These are phyloP conservation scores for Neofusicoccum kwambonambiense DNA, from an alignment of 2,329 filamentous ascomycete species.

Conservation along the genomic window DNA sequence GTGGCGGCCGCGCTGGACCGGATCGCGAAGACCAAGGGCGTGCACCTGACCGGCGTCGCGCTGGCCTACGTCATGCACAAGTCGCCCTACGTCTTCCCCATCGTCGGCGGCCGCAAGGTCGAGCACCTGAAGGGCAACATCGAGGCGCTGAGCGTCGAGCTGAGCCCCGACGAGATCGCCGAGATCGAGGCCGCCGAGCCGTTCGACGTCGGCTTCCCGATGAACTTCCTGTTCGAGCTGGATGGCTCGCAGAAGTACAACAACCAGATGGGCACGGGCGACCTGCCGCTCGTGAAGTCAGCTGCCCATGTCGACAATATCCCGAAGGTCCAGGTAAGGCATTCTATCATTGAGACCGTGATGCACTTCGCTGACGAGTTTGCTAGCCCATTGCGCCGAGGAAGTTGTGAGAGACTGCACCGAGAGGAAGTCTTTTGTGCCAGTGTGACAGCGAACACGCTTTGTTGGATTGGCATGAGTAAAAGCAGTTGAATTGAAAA, in stretches of 20 bases:
- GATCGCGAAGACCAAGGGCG: slow-evolving; percentile 50
- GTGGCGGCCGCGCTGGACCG: slow-evolving; percentile 60
- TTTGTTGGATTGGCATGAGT: no score
- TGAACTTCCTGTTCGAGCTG: slow-evolving; percentile 51
- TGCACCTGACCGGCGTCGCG: slow-evolving; percentile 59
- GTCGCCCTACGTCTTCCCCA: slow-evolving; percentile 69
- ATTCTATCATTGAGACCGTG: not conserved
- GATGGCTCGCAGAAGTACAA: slow-evolving; percentile 27
- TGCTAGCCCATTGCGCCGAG: slow-evolving; percentile 3
- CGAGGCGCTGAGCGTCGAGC: slow-evolving; percentile 60
- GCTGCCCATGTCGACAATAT: slow-evolving; percentile 30
- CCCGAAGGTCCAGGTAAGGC: not conserved
- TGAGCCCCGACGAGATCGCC: slow-evolving; percentile 62
- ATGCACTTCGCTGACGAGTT: not conserved
- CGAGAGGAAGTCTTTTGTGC: no score
- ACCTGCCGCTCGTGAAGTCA: slow-evolving; percentile 29
- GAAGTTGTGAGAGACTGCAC: not conserved
- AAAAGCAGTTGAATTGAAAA: no score
- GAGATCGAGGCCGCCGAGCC: slow-evolving; percentile 62
- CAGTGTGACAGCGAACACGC: no score
- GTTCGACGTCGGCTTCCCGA: slow-evolving; percentile 68
- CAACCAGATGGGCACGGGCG: slow-evolving; percentile 27
- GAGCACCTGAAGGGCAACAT: slow-evolving; percentile 71
- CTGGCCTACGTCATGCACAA: slow-evolving; percentile 74
- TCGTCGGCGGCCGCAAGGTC: slow-evolving; percentile 68